These are phyloP conservation scores for Verticillium tricorpus DNA, from an alignment of 2,329 filamentous ascomycete species.

Conservation along the genomic window DNA sequence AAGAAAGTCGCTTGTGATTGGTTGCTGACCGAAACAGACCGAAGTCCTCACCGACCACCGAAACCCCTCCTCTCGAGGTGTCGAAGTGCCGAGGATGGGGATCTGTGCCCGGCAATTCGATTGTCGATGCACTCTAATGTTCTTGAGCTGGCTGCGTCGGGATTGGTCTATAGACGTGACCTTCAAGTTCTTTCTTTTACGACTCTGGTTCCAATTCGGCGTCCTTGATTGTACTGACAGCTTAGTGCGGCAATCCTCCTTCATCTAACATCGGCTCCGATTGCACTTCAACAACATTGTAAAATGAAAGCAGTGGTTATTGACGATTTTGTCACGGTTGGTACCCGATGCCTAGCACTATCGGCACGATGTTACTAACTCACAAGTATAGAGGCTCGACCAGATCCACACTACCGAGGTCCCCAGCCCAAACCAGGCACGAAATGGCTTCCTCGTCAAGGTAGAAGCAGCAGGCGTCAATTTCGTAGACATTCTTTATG, in stretches of 20 bases:
- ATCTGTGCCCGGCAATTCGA: not conserved
- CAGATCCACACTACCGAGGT: conserved; percentile 19
- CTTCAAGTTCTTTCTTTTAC: too few species aligned
- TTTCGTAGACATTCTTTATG: conserved; percentile 58
- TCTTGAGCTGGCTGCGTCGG: not conserved
- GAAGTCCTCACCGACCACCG: not conserved
- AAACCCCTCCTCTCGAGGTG: not conserved
- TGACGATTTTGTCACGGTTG: conserved; percentile 17
- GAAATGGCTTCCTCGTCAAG: conserved; percentile 20
- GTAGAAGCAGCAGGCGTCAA: conserved; percentile 54
- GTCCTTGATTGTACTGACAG: too few species aligned
- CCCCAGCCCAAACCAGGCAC: conserved; percentile 11
- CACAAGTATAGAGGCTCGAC: conserved; percentile 12
- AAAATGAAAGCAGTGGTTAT: conserved; percentile 24
- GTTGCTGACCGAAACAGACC: not conserved
- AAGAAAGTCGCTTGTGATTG: too few species aligned
- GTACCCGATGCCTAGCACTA: not conserved
- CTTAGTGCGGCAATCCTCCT: too few species aligned
- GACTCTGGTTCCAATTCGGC: too few species aligned
- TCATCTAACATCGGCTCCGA: too few species aligned
- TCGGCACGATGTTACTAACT: not conserved
- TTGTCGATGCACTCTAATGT: not conserved
- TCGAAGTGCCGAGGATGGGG: not conserved
- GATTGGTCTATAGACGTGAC: not conserved
- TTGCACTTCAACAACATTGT: too few species aligned